A percentile compares a stretch with the other conserved stretches of the same genome.
Evolutionary conservation across 352 stramenopile genomes (phyloP).

Genomic region (Phytophthora hybrid): DNA sequence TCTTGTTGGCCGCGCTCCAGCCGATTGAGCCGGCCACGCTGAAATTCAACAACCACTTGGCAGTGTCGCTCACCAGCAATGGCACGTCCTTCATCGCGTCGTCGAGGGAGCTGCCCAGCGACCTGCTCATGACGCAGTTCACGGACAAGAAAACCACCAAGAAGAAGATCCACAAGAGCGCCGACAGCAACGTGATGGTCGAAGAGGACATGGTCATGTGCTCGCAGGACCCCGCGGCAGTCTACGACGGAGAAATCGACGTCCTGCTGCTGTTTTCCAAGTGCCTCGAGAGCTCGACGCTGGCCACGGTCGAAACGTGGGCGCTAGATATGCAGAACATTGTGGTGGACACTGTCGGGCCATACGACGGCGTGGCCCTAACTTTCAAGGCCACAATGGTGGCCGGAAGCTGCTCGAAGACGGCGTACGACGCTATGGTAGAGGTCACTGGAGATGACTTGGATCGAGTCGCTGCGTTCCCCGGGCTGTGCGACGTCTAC

Average conservation of each 20-base stretch:
- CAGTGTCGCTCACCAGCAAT: conserved; percentile 23
- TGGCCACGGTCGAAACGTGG: conserved; percentile 55
- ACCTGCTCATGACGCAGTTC: conserved; percentile 18
- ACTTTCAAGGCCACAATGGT: conserved; percentile 51
- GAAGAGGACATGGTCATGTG: conserved; percentile 33
- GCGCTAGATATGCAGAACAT: conserved; percentile 36
- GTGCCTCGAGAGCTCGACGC: conserved; percentile 45
- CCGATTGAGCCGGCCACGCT: conserved; percentile 3
- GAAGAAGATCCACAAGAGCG: conserved; percentile 31
- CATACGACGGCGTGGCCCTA: conserved; percentile 5
- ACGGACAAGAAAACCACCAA: conserved; percentile 24
- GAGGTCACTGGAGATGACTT: conserved; percentile 32
- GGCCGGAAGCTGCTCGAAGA: conserved; percentile 39
- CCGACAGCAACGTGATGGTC: conserved; percentile 15
- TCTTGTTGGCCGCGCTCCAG: conserved; percentile 2
- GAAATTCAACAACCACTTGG: conserved; percentile 20
- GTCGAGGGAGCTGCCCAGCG: conserved; percentile 13
- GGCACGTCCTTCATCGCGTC: conserved; percentile 29
- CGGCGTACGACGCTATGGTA: conserved; percentile 1
- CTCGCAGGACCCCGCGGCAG: conserved; percentile 14
- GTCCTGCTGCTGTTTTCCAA: conserved; percentile 67
- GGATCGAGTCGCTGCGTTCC: conserved; percentile 39
- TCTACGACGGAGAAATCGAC: conserved; percentile 37
- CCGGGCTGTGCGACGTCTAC: conserved; percentile 40
- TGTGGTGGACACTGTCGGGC: conserved; percentile 21